Evolutionary conservation across 176 grass and related monocot species (phyloP), one percentile per base, ranked within the genome.

Genomic region (Microstegium vimineum): DNA sequence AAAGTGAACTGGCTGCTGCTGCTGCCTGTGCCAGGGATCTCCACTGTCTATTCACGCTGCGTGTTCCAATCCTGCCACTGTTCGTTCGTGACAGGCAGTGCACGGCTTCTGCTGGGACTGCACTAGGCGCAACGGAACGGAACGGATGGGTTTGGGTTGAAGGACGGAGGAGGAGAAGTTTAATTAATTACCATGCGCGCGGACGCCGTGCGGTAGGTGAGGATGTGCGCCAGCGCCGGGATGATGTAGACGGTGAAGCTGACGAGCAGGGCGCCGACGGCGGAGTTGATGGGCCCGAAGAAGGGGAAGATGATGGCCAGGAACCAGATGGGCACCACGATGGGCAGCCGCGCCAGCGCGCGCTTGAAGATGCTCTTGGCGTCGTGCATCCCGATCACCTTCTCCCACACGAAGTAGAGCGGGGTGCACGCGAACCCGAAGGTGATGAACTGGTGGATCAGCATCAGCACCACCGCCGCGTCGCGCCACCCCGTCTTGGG

Each of bases 401-500:
- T 97, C 90, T 97, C 95, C 95, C 95, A 97, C 20, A 97, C 92
- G 57, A 97, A 97, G 90, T 97, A 97, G 37, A 97, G 92, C 30
- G 95, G 95, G 5, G 95, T 97, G 81, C 95, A 94, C 1, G 95
- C 95, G 82, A 97, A 97, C 17, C 95, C 95, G 82, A 98, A 95
- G 66, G 96, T 92, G 84, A 92, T 99, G 82, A 95, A 93, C 89
- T 99, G 95, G 75, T 98, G 95, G 35, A 95, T 62, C 45, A 94
- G 91, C 91, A 94, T 94, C 27, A 94, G 91, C 56, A 88, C 57
- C 52, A 94, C 91, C 5, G 91, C 91, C 6, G 82, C 91, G 75
- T 94, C 91, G 54, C 88, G 77, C 82, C 82, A 94, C 85, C 5
- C 11, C 0, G 74, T 82, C 84, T 84, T 94, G 83, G 92, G 92